Percentiles rank a stretch among this genome's conserved stretches.
Evolutionary conservation across 768 basidiomycete species (phyloP).

Genomic region (Tylopilus balloui): DNA sequence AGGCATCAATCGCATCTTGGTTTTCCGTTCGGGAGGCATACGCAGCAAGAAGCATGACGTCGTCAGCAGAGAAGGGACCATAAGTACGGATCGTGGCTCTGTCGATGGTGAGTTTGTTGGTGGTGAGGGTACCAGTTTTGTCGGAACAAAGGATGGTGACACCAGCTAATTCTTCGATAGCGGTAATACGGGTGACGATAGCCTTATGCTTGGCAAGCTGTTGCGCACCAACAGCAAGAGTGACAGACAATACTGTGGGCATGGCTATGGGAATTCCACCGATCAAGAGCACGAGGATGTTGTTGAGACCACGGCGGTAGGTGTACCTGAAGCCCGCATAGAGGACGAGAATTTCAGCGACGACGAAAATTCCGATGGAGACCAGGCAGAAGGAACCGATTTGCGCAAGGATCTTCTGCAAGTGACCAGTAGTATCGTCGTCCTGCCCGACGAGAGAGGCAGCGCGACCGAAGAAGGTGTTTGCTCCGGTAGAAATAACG

Average conservation of each 20-base stretch:
- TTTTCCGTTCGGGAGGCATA: slow-evolving; percentile 99
- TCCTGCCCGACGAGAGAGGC: slow-evolving; percentile 96
- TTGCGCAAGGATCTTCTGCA: slow-evolving; percentile 97
- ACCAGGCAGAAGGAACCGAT: slow-evolving; percentile 98
- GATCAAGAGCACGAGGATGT: slow-evolving; percentile 97
- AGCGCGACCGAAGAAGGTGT: slow-evolving; percentile 99
- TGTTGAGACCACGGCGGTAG: slow-evolving; percentile 94
- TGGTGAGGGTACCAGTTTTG: slow-evolving; percentile 97
- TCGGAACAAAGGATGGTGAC: slow-evolving; percentile 99
- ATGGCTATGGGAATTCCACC: slow-evolving; percentile 99
- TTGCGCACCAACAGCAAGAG: slow-evolving; percentile 97
- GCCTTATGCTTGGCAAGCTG: slow-evolving; percentile 99
- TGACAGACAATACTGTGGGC: slow-evolving; percentile 98
- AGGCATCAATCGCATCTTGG: slow-evolving; percentile 93
- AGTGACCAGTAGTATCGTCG: slow-evolving; percentile 95
- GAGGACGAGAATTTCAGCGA: slow-evolving; percentile 90
- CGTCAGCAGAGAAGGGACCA: slow-evolving; percentile 81
- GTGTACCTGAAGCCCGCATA: slow-evolving; percentile 88
- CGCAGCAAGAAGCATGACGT: slow-evolving; percentile 89
- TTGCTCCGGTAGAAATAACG: slow-evolving; percentile 95
- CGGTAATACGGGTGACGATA: slow-evolving; percentile 98
- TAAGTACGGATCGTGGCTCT: slow-evolving; percentile 88
- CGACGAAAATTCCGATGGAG: slow-evolving; percentile 91
- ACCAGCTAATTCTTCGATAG: slow-evolving; percentile 96
- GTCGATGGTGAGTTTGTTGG: slow-evolving; percentile 99